These are phyloP conservation scores for Isatis tinctoria DNA, from an alignment of 345 rosid species.

Conservation along the genomic window DNA sequence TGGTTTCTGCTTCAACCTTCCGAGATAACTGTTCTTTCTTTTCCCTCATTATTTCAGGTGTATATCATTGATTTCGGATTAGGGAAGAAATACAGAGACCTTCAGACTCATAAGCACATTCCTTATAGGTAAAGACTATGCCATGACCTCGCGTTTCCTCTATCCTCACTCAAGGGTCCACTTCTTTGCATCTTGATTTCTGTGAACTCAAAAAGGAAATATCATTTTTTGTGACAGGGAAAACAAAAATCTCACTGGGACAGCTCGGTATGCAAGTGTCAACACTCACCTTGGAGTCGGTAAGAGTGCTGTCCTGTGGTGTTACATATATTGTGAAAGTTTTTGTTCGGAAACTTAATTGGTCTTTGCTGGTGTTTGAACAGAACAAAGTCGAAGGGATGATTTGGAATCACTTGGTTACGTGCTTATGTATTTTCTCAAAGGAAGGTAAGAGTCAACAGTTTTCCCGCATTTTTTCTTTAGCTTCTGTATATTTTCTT, in stretches of 20 bases:
- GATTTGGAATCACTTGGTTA: slow-evolving; percentile 91
- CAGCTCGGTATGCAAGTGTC: slow-evolving; percentile 89
- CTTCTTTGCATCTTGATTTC: background rate
- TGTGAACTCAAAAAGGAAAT: background rate
- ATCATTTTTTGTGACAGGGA: slow-evolving; percentile 41
- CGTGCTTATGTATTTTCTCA: slow-evolving; percentile 81
- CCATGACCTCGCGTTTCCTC: background rate
- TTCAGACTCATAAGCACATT: slow-evolving; percentile 82
- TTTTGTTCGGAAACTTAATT: too few relatives aligned
- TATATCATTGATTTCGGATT: slow-evolving; percentile 77
- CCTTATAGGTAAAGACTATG: slow-evolving; percentile 54
- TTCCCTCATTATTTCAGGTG: slow-evolving; percentile 35
- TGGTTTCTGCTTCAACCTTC: background rate
- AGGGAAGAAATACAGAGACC: slow-evolving; percentile 84
- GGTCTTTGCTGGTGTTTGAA: background rate
- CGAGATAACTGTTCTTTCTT: background rate
- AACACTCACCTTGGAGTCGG: slow-evolving; percentile 88
- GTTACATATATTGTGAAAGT: background rate
- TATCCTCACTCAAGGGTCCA: background rate
- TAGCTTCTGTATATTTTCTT: background rate
- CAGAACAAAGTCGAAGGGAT: slow-evolving; percentile 94
- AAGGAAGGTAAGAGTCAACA: slow-evolving; percentile 61
- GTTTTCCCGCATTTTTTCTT: background rate
- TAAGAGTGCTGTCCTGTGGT: slow-evolving; percentile 28
- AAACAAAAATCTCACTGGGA: slow-evolving; percentile 82